Base-by-base conservation (phyloP, 2,329 filamentous ascomycete species). In the Aureobasidium vineae region DNA sequence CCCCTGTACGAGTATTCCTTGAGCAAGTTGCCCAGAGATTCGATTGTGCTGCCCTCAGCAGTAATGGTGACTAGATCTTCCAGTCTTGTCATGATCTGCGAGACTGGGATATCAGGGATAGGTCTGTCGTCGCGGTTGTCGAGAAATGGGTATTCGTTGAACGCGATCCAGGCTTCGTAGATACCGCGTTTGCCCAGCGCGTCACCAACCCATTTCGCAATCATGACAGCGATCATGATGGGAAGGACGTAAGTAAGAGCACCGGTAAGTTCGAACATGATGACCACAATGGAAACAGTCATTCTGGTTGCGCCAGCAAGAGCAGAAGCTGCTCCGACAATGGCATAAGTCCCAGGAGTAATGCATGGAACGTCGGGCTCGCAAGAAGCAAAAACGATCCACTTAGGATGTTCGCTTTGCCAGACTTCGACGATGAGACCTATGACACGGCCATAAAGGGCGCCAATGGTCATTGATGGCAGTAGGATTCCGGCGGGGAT, bases 161-260 rank as follows among this genome's bases (percentile, higher is more conserved):
- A 89, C 71, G 92, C 90, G 74, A 99, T 99, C 95, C 95, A 99
- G 65, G 90, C 90, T 77, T 99, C 95, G 80, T 99, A 99, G 77
- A 99, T 98, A 70, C 95, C 92, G 59, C 90, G 87, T 66, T 91
- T 91, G 31, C 91, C 92, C 77, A 99, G 93, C 59, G 92, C 94
- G 77, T 99, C 95, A 73, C 93, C 95, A 31, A 97, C 92, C 95
- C 95, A 99, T 80, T 99, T 99, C 69, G 91, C 91, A 52, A 98
- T 84, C 93, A 99, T 96, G 74, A 99, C 95, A 50, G 93, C 92
- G 70, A 99, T 91, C 95, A 99, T 99, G 77, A 98, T 99, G 65
- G 95, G 95, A 8, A 99, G 86, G 57, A 99, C 94, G 75, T 98
- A 98, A 0, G 92, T 96, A 33, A 99, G 84, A 1, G 95, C 95